phyloP scores from a whole-genome alignment of 1,284 basidiomycete species.

The Naganishia sp. region DNA sequence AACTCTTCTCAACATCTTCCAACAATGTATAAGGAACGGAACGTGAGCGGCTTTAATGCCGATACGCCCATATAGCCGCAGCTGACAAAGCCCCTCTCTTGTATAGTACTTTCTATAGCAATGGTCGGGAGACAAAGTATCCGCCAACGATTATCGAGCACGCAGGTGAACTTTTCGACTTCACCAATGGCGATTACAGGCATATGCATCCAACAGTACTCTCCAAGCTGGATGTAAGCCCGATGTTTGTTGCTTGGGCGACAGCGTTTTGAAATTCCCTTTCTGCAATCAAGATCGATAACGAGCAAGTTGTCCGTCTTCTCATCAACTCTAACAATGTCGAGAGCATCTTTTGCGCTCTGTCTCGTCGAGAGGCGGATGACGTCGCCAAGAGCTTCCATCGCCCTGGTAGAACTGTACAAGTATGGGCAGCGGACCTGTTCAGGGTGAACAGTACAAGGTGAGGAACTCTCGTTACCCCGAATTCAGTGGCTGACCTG shows the following conservation, averaged over 20 bases:
- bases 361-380: conserved; percentile 60
- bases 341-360: conserved; percentile 70
- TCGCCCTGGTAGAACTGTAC: conserved; percentile 27
- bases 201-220: conserved; percentile 71
- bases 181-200: conserved; percentile 63
- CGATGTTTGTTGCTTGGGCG: not conserved
- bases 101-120: conserved; percentile 18
- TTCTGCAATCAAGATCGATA: conserved; percentile 62
- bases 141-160: conserved; percentile 64
- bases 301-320: conserved; percentile 75
- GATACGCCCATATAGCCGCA: too few relatives aligned
- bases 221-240: conserved; percentile 74
- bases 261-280: conserved; percentile 8
- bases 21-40: conserved; percentile 49
- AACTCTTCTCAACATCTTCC: conserved; percentile 65
- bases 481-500: not conserved
- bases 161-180: conserved; percentile 75
- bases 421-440: conserved; percentile 40
- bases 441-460: conserved; percentile 32
- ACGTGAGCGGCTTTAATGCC: conserved; percentile 59
- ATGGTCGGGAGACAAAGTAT: conserved; percentile 14
- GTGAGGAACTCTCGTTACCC: not conserved
- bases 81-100: not conserved
- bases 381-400: conserved; percentile 54
- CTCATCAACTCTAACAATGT: conserved; percentile 74